These are phyloP conservation scores for Fusarium nematophilum DNA, from an alignment of 2,329 filamentous ascomycete genomes.

Conservation along the genomic window DNA sequence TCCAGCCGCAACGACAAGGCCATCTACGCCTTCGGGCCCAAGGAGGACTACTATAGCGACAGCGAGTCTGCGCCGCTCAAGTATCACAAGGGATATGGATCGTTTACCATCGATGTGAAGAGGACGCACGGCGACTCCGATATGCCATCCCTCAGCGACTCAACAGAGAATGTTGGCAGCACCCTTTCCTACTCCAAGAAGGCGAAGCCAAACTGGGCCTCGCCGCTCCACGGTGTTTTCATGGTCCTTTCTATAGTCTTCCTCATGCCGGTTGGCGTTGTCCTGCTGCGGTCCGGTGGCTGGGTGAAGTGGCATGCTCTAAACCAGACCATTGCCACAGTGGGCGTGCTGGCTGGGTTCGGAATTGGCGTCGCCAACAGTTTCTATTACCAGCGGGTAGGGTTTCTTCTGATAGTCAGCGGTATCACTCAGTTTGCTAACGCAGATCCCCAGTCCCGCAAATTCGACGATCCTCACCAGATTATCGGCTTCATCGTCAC, in stretches of 20 bases:
- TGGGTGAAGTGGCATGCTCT: conserved; percentile 66
- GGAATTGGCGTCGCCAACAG: conserved; percentile 65
- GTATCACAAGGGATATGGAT: conserved; percentile 64
- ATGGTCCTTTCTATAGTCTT: conserved; percentile 69
- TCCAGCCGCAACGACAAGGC: conserved; percentile 59
- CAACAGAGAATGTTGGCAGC: conserved; percentile 51
- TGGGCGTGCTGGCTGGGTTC: conserved; percentile 61
- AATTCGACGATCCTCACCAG: conserved; percentile 66
- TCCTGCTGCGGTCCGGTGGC: conserved; percentile 63
- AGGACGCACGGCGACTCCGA: conserved; percentile 61
- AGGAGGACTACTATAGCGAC: conserved; percentile 57
- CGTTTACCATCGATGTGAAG: conserved; percentile 66
- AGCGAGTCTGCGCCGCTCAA: conserved; percentile 57
- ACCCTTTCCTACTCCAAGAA: conserved; percentile 45
- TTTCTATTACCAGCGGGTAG: conserved; percentile 66
- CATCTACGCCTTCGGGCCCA: conserved; percentile 67
- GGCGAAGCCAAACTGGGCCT: conserved; percentile 52
- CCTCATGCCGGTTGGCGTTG: conserved; percentile 66
- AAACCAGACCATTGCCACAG: conserved; percentile 62
- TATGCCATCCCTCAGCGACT: conserved; percentile 50
- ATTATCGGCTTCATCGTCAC: conserved; percentile 68
- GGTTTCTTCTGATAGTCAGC: conserved; percentile 34
- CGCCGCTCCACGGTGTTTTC: conserved; percentile 58
- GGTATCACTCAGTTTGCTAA: conserved; percentile 8
- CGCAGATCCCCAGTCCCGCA: conserved; percentile 57